Conservation (phyloP, 768 basidiomycete species). For the Scleroderma citrinum region DNA sequence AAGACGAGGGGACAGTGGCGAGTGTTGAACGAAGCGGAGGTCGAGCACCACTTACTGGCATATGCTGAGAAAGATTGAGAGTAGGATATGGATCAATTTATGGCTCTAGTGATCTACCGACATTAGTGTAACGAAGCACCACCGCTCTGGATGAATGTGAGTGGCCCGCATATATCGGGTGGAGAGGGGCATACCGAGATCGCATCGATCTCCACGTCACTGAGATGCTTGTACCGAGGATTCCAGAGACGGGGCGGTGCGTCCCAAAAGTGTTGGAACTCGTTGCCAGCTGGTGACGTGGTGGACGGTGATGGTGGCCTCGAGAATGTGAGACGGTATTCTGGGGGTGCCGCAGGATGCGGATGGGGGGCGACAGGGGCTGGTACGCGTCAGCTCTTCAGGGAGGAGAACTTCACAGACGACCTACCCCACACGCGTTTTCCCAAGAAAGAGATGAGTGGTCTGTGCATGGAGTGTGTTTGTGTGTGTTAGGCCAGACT, state of each 20-base stretch:
- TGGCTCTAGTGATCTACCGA: slow-evolving; percentile 3
- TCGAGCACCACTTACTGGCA: slow-evolving; percentile 74
- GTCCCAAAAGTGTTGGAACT: slow-evolving; percentile 57
- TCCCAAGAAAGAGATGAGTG: slow-evolving; percentile 60
- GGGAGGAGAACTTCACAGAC: background rate
- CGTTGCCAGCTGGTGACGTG: slow-evolving; percentile 2
- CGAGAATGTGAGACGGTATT: slow-evolving; percentile 46
- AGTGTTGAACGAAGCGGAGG: slow-evolving; percentile 69
- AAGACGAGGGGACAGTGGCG: slow-evolving; percentile 77
- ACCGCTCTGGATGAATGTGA: slow-evolving; percentile 44
- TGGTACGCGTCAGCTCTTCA: slow-evolving; percentile 9
- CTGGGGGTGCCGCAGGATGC: slow-evolving; percentile 65
- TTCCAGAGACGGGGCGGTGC: slow-evolving; percentile 57
- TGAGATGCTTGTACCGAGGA: slow-evolving; percentile 41
- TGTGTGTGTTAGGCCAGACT: slow-evolving; percentile 14
- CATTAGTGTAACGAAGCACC: slow-evolving; percentile 51
- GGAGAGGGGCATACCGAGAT: slow-evolving; percentile 43
- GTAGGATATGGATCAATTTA: background rate
- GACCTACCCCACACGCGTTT: slow-evolving; percentile 45
- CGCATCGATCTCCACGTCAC: slow-evolving; percentile 58
- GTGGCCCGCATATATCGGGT: background rate
- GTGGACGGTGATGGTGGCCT: slow-evolving; percentile 6
- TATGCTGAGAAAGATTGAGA: slow-evolving; percentile 84
- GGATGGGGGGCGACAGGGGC: slow-evolving; percentile 39
- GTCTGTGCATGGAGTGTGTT: slow-evolving; percentile 37